Conservation (phyloP, 495 filamentous ascomycete genomes). For the Peziza echinospora region DNA sequence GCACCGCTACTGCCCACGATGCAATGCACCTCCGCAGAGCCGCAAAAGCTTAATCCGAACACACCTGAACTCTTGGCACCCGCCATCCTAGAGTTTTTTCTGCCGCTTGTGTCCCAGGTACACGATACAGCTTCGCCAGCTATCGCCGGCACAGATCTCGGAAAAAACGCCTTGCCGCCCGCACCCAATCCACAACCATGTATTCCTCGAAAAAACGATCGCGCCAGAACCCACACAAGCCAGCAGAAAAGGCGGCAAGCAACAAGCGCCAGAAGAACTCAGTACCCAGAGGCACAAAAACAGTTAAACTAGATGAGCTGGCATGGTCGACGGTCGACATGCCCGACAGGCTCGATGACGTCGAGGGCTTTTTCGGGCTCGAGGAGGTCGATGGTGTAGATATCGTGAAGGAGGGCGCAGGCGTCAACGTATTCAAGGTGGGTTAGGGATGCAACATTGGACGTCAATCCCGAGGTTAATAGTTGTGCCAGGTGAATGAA, state of each 20-base stretch:
- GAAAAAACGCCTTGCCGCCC: not conserved
- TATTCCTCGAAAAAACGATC: not conserved
- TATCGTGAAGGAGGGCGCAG: conserved; percentile 36
- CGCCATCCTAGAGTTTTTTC: too few species aligned
- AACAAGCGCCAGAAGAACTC: not conserved
- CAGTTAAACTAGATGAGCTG: conserved; percentile 38
- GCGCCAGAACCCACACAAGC: too few species aligned
- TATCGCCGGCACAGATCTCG: not conserved
- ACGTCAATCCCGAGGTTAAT: conserved; percentile 4
- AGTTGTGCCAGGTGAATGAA: conserved; percentile 11
- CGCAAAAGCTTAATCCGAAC: not conserved
- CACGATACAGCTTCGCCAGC: not conserved
- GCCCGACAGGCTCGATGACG: conserved; percentile 72
- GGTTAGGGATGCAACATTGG: not conserved
- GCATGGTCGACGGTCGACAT: conserved; percentile 64
- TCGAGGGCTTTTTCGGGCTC: conserved; percentile 82
- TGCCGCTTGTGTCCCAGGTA: not conserved
- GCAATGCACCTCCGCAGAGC: not conserved
- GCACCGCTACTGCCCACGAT: too few species aligned
- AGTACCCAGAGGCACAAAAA: not conserved
- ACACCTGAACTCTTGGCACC: not conserved
- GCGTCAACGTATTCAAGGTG: conserved; percentile 30
- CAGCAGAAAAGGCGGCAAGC: not conserved
- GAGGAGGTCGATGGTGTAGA: conserved; percentile 87
- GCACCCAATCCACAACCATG: too few species aligned